phyloP scores from a whole-genome alignment of 2,329 filamentous ascomycete species.

The Pestalotiopsis sp. region DNA sequence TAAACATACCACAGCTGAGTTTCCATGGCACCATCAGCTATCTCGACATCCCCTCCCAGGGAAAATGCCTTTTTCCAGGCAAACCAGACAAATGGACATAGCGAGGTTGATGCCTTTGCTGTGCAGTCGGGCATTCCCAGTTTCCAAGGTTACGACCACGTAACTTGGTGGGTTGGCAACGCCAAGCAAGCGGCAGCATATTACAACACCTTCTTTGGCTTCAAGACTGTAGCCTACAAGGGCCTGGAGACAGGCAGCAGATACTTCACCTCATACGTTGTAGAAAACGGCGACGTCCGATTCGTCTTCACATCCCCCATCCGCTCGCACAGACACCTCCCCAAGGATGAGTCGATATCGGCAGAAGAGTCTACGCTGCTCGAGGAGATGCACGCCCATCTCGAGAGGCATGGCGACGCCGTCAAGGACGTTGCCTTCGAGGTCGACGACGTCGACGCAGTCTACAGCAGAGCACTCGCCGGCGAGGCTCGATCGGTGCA shows the following conservation, averaged over 20 bases:
- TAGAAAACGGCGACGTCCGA: slow-evolving; percentile 73
- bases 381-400: slow-evolving; percentile 76
- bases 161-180: slow-evolving; percentile 96
- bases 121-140: slow-evolving; percentile 51
- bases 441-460: slow-evolving; percentile 82
- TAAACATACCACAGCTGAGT: background rate
- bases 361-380: slow-evolving; percentile 67
- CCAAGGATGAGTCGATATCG: slow-evolving; percentile 62
- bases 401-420: slow-evolving; percentile 86
- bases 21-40: slow-evolving; percentile 61
- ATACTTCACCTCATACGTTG: slow-evolving; percentile 80
- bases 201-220: slow-evolving; percentile 87
- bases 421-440: slow-evolving; percentile 96
- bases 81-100: slow-evolving; percentile 1
- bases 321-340: slow-evolving; percentile 58
- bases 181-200: slow-evolving; percentile 92
- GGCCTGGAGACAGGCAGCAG: slow-evolving; percentile 88
- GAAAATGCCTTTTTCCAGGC: slow-evolving; percentile 38
- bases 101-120: slow-evolving; percentile 53
- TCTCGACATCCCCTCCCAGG: slow-evolving; percentile 49
- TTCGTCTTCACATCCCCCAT: slow-evolving; percentile 86
- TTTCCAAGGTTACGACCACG: slow-evolving; percentile 87
- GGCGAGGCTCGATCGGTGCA: slow-evolving; percentile 65
- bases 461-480: slow-evolving; percentile 74
- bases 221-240: slow-evolving; percentile 78